A percentile compares a stretch with the other conserved stretches of the same genome.
phyloP scores from a whole-genome alignment of 2,329 filamentous ascomycete species.

The Fusarium aywerte region DNA sequence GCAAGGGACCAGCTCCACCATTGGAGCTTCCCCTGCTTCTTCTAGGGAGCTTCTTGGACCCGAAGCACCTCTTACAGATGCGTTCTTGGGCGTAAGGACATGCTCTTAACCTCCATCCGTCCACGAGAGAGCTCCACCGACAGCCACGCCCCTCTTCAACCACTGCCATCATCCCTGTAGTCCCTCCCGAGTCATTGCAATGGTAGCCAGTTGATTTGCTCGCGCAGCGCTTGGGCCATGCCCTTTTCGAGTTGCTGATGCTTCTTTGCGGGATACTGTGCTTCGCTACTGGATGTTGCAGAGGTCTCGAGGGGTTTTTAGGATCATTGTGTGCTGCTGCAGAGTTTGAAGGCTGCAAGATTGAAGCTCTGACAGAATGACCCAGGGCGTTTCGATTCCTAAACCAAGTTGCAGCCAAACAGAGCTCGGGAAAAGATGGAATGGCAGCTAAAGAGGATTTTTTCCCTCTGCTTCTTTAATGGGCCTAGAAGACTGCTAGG shows the following conservation, averaged over 20 bases:
- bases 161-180: slow-evolving; percentile 39
- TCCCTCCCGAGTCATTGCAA: slow-evolving; percentile 48
- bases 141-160: slow-evolving; percentile 38
- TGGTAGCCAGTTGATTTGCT: slow-evolving; percentile 48
- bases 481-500: slow-evolving; percentile 41
- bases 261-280: slow-evolving; percentile 32
- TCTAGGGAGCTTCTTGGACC: slow-evolving; percentile 39
- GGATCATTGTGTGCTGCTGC: slow-evolving; percentile 7
- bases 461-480: slow-evolving; percentile 37
- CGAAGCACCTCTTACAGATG: slow-evolving; percentile 41
- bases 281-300: slow-evolving; percentile 24
- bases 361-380: slow-evolving; percentile 37
- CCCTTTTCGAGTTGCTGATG: slow-evolving; percentile 40
- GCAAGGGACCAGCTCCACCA: slow-evolving; percentile 43
- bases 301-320: slow-evolving; percentile 3
- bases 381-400: slow-evolving; percentile 20
- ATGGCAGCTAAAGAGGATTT: slow-evolving; percentile 23
- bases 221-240: slow-evolving; percentile 43
- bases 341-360: slow-evolving; percentile 30
- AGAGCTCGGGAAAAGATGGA: slow-evolving; percentile 30
- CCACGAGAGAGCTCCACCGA: slow-evolving; percentile 35
- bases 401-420: slow-evolving; percentile 19
- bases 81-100: slow-evolving; percentile 19
- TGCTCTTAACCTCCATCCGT: slow-evolving; percentile 38
- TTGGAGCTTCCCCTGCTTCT: slow-evolving; percentile 45